phyloP scores from a whole-genome alignment of 805 yeast genomes.

The Teunomyces atbi region DNA sequence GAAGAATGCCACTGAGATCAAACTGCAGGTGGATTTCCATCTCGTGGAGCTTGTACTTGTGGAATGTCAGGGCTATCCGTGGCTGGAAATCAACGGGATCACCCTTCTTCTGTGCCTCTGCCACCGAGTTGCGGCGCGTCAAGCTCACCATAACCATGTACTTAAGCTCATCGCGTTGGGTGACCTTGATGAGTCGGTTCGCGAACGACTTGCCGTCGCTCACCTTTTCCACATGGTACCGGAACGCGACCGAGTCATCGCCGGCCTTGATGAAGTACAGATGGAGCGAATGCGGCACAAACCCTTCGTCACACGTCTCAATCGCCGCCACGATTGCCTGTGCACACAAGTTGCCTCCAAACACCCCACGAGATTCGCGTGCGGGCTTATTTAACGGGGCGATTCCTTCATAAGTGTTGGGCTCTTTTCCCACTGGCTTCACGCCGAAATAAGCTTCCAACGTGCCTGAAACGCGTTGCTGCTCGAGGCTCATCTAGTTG shows the following conservation, averaged over 20 bases:
- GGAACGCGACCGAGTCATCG: conserved; percentile 26
- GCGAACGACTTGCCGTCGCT: conserved; percentile 36
- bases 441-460: conserved; percentile 13
- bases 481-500: no score
- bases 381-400: conserved; percentile 21
- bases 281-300: conserved; percentile 42
- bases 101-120: conserved; percentile 6
- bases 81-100: conserved; percentile 23
- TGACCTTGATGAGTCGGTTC: conserved; percentile 29
- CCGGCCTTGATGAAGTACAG: conserved; percentile 40
- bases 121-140: conserved; percentile 29
- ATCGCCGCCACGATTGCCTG: conserved; percentile 38
- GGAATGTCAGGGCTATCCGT: conserved; percentile 21
- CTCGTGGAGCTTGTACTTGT: conserved; percentile 20
- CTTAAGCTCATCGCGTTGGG: conserved; percentile 28
- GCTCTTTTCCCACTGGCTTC: conserved; percentile 7
- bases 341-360: conserved; percentile 38
- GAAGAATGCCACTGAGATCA: conserved; percentile 15
- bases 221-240: conserved; percentile 33
- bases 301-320: conserved; percentile 23
- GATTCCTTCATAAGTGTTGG: conserved; percentile 12
- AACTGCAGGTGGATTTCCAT: conserved; percentile 13
- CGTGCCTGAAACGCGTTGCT: neutral
- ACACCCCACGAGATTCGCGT: conserved; percentile 31
- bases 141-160: conserved; percentile 37